Base-by-base conservation (phyloP, 2,329 filamentous ascomycete species). In the Colletotrichum aenigma region DNA sequence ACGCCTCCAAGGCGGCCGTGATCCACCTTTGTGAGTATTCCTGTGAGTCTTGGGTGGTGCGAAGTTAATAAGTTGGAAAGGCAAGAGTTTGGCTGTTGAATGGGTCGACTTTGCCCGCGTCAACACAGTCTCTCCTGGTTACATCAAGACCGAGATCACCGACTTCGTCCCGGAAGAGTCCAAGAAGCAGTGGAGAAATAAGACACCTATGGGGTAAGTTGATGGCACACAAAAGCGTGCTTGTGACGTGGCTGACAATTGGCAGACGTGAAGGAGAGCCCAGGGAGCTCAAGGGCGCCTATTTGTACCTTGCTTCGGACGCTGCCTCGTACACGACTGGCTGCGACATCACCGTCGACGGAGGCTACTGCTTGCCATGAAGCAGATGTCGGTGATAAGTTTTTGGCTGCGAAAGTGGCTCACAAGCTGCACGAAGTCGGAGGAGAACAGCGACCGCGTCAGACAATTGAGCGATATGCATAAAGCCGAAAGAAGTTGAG, bases 291-390 rank as follows among this genome's bases (percentile, higher is more conserved):
- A 96, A 96, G 87, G 95, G 94, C 24, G 93, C 93, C 21, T 98
- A 94, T 83, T 85, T 97, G 64, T 97, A 96, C 84, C 88, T 97
- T 72, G 94, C 94, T 21, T 95, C 93, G 16, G 95, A 97, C 84
- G 95, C 95, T 6, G 91, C 93, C n/a, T 94, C 92, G 70, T 97
- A 95, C 85, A 95, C 93, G 21, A 97, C 95, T 10, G 95, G 92
- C 1, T 88, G 90, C 12, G 93, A 96, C 83, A 88, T 97, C 75
- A 86, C 94, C 77, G 90, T 96, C 64, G 95, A 97, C 82, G 94
- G 94, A 75, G 94, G 94, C 70, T 95, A 95, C 84, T 89, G 87
- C 80, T 83, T 88, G 66, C 87, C 88, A 66, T 92, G 83, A 82
- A 77, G 16, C 32, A 55, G 34, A 52, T 13, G 38, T 64, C 4